phyloP scores from a whole-genome alignment of 2,329 filamentous ascomycete species.

The Verticillium tricorpus region DNA sequence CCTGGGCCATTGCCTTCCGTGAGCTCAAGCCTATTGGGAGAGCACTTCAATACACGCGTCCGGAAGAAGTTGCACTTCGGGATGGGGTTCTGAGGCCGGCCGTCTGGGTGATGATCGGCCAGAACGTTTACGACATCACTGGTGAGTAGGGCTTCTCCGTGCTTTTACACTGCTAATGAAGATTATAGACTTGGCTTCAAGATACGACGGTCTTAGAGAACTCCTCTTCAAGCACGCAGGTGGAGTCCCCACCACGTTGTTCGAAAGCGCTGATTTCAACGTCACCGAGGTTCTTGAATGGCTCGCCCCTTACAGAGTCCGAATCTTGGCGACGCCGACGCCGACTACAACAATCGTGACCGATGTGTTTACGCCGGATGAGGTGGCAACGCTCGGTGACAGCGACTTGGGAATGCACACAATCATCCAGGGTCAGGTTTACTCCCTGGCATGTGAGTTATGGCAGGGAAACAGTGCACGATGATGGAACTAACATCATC shows the following conservation, averaged over 20 bases:
- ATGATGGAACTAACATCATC: too few species aligned
- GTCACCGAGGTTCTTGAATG: neutral
- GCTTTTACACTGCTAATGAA: neutral
- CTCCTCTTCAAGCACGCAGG: neutral
- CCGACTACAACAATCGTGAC: neutral
- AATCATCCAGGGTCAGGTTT: neutral
- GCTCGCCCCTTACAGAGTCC: neutral
- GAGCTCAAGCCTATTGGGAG: neutral
- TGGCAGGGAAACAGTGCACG: neutral
- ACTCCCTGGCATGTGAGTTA: neutral
- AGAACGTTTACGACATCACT: neutral
- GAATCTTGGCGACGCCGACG: neutral
- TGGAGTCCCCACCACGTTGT: neutral
- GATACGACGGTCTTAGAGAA: neutral
- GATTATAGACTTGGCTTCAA: neutral
- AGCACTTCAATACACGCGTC: slow-evolving; percentile 1
- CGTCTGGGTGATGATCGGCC: neutral
- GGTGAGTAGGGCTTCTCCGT: neutral
- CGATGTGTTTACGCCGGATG: neutral
- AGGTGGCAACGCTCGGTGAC: neutral
- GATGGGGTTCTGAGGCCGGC: neutral
- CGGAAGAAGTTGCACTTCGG: neutral
- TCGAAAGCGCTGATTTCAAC: too few species aligned
- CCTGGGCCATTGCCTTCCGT: neutral
- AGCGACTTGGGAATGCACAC: neutral